Base-by-base conservation (phyloP, 768 basidiomycete species). In the Mycena pura region DNA sequence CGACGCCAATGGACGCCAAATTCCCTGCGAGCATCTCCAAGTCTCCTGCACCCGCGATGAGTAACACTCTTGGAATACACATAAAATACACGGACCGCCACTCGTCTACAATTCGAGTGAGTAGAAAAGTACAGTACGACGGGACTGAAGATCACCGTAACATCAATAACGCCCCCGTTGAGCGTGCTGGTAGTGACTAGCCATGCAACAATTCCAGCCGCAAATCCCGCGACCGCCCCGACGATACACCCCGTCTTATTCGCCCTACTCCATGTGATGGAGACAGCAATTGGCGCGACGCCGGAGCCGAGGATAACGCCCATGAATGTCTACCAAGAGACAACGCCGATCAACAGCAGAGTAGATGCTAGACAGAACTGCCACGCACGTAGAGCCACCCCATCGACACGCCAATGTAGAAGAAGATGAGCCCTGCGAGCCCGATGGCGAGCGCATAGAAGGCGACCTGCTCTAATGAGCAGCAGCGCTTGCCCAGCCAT, bases 361-460 rank as follows among this genome's bases (percentile, higher is more conserved):
- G 25, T n/a, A 6, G 39, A 25, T n/a, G 32, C 15, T 25, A 19
- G n/a, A 32, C 27, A 27, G 25, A 41, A 3, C n/a, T n/a, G n/a
- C n/a, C n/a, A 81, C 89, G 48, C 65, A 92, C 90, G 66, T 95
- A 95, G 55, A 96, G 87, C 92, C 93, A 96, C 21, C 94, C 94
- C 90, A 96, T 90, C 24, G 90, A 92, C 25, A 96, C 88, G 7
- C 94, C 94, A 64, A 95, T 93, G 72, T 91, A 95, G 76, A 80
- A 93, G 80, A 96, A 96, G 50, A 93, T 89, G 28, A 91, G 73
- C 0, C 93, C 93, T 0, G 90, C 88, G n/a, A 94, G 67, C 21
- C 87, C 93, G 84, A 93, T 94, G 32, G 91, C 80, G 38, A 94
- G 66, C 0, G 90, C 91, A 68, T 90, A 93, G 25, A 84, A 72